Percentiles rank a stretch among this genome's conserved stretches.
Conservation (phyloP, 2,329 filamentous ascomycete genomes). For the Beauveria bassiana region DNA sequence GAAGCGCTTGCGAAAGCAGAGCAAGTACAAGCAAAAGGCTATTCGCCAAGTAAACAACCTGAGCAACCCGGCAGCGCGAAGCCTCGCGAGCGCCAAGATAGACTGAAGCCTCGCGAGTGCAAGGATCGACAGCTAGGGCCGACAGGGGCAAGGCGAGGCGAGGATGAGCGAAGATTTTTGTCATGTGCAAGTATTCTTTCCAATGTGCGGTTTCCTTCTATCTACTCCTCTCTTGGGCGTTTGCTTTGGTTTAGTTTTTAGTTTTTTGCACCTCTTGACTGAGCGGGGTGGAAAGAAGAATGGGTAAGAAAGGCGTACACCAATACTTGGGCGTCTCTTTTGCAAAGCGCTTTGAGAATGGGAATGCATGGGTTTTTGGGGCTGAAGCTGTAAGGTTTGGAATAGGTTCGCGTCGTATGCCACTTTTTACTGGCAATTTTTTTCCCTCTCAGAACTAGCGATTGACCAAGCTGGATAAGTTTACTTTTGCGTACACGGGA, state of each 20-base stretch:
- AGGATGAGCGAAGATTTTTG: neutral
- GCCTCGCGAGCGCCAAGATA: conserved; percentile 65
- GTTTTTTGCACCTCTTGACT: neutral
- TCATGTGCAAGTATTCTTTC: neutral
- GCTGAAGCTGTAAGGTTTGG: neutral
- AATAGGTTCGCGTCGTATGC: neutral
- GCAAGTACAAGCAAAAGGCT: conserved; percentile 63
- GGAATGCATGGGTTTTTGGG: too few species aligned
- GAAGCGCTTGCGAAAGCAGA: conserved; percentile 81
- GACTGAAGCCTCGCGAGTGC: conserved; percentile 39
- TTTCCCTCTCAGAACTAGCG: neutral
- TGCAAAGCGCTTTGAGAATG: neutral
- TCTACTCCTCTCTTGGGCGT: neutral
- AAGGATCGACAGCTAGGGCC: too few species aligned
- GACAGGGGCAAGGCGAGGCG: neutral
- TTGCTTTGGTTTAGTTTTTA: neutral
- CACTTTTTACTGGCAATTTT: neutral
- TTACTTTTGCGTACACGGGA: neutral
- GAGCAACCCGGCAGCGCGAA: conserved; percentile 57
- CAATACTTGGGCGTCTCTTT: neutral
- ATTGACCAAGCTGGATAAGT: too few species aligned
- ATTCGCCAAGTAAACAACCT: conserved; percentile 77
- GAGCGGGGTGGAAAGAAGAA: neutral
- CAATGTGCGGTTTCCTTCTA: neutral
- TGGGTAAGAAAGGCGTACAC: neutral